Evolutionary conservation across 345 rosid genomes (phyloP).

Genomic region (Rhizophora apiculata): DNA sequence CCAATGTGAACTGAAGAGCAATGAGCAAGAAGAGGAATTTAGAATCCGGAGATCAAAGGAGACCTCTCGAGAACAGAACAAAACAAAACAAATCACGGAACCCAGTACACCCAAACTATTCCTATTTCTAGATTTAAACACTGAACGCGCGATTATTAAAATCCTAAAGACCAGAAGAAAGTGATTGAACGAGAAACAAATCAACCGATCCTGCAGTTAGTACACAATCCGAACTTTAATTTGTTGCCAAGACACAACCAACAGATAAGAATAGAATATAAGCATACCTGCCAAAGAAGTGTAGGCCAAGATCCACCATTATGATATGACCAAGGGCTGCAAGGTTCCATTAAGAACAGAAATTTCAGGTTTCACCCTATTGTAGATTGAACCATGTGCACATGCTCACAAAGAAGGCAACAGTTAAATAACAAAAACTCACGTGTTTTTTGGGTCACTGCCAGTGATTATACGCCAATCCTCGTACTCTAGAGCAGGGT

Average conservation of each 20-base stretch:
- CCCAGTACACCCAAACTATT: neutral
- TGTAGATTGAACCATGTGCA: neutral
- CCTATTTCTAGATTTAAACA: neutral
- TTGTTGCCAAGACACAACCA: neutral
- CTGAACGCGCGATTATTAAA: no score
- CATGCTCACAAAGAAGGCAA: neutral
- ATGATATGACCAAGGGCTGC: slow-evolving; percentile 98
- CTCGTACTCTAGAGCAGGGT: slow-evolving; percentile 80
- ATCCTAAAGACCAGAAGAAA: no score
- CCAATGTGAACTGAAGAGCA: slow-evolving; percentile 75
- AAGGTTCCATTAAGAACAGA: slow-evolving; percentile 19
- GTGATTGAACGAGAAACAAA: neutral
- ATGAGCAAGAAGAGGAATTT: neutral
- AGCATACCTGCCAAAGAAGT: slow-evolving; percentile 92
- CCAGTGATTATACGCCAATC: slow-evolving; percentile 97
- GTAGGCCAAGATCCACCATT: slow-evolving; percentile 99
- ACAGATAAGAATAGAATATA: neutral
- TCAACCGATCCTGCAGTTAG: neutral
- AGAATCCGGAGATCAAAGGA: neutral
- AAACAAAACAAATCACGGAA: neutral
- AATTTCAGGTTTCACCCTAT: neutral
- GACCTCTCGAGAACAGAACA: neutral
- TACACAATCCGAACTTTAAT: neutral
- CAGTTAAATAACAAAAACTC: slow-evolving; percentile 22
- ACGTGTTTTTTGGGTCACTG: slow-evolving; percentile 97